Percentiles rank a stretch among this genome's conserved stretches.
Conservation (phyloP, 75 land plant species). For the Chamaecyparis obtusa region DNA sequence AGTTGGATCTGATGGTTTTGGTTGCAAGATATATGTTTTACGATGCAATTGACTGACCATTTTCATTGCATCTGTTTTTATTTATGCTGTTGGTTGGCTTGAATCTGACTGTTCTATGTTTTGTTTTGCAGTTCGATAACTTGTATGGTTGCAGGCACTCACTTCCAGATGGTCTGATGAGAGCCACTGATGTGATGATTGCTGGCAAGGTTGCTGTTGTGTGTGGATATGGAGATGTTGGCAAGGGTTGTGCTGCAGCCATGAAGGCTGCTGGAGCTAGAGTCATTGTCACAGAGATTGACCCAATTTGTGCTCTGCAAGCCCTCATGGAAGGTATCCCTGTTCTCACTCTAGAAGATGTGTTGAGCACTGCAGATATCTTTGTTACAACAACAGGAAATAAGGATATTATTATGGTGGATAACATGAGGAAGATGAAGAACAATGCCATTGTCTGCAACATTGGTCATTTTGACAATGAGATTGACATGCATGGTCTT, state of each 20-base stretch:
- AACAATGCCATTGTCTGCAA: no score
- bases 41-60: neutral
- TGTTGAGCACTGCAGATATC: slow-evolving; percentile 73
- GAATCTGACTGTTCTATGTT: neutral
- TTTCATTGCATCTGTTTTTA: neutral
- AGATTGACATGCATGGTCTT: slow-evolving; percentile 84
- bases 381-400: slow-evolving; percentile 93
- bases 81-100: neutral
- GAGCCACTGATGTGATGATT: no score
- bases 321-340: no score
- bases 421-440: neutral
- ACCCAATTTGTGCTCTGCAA: no score
- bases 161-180: no score
- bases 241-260: slow-evolving; percentile 93
- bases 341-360: slow-evolving; percentile 68
- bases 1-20: neutral
- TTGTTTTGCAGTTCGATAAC: slow-evolving; percentile 73
- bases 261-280: slow-evolving; percentile 87
- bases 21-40: neutral
- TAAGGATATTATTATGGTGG: slow-evolving; percentile 95
- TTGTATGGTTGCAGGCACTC: slow-evolving; percentile 45
- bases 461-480: slow-evolving; percentile 65
- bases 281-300: slow-evolving; percentile 58
- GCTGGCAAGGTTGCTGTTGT: slow-evolving; percentile 35
- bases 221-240: slow-evolving; percentile 93